Conservation (phyloP, 73 alveolate species). For the Paraurostyla sp. region DNA sequence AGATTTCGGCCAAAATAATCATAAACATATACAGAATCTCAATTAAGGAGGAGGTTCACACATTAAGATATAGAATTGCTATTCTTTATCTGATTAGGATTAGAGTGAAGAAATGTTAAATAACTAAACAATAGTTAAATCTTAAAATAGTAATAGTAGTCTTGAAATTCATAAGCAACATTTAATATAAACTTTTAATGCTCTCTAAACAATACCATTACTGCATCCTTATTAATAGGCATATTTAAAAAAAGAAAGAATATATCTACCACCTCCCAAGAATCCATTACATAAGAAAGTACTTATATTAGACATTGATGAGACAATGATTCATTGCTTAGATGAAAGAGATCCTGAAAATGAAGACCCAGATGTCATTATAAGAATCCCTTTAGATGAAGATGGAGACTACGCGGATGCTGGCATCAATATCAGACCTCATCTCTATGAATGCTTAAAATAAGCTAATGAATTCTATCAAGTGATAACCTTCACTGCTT, state of each 20-base stretch:
- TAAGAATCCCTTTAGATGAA: conserved; percentile 76
- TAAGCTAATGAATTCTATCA: conserved; percentile 72
- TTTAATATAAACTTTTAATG: conserved; percentile 65
- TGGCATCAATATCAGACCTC: conserved; percentile 86
- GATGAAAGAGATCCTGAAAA: conserved; percentile 81
- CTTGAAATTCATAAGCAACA: conserved; percentile 62
- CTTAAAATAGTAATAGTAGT: neutral
- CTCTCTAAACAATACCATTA: conserved; percentile 43
- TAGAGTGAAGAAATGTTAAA: neutral
- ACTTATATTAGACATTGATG: conserved; percentile 88
- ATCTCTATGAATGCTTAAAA: conserved; percentile 76
- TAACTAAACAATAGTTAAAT: neutral
- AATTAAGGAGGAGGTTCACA: neutral
- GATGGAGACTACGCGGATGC: conserved; percentile 67
- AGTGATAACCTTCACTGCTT: conserved; percentile 84
- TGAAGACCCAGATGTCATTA: conserved; percentile 59
- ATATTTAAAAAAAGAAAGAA: conserved; percentile 21
- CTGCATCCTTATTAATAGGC: conserved; percentile 45
- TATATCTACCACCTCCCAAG: conserved; percentile 53
- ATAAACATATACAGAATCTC: neutral
- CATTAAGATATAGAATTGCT: conserved; percentile 27
- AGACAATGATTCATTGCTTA: conserved; percentile 88
- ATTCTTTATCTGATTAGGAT: conserved; percentile 9
- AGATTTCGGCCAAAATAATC: conserved; percentile 15
- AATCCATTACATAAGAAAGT: conserved; percentile 71